Percentiles rank a stretch among this genome's conserved stretches.
Evolutionary conservation across 2,329 filamentous ascomycete species (phyloP).

Genomic region (Ascochyta clinopodiicola): DNA sequence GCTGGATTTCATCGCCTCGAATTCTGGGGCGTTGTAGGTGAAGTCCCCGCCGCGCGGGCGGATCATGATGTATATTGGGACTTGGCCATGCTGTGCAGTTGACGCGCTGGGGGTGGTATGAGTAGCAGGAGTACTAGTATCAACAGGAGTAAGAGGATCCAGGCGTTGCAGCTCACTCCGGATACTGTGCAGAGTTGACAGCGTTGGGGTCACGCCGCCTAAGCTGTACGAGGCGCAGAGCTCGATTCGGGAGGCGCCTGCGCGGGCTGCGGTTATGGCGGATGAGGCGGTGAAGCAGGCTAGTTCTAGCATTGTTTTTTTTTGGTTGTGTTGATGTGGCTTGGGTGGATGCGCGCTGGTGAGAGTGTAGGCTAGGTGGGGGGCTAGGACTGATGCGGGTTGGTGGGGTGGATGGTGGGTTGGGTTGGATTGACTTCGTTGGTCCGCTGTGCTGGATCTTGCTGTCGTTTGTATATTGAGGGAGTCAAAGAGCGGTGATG

Average conservation of each 20-base stretch:
- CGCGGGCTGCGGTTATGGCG: conserved; percentile 50
- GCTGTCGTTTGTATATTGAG: too few species aligned
- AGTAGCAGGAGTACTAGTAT: too few species aligned
- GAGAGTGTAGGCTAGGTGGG: background rate
- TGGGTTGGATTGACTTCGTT: too few species aligned
- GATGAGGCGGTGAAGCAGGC: conserved; percentile 57
- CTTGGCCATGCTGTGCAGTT: conserved; percentile 4
- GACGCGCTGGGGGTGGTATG: too few species aligned
- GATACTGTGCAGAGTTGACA: conserved; percentile 34
- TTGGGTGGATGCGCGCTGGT: background rate
- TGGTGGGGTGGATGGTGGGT: background rate
- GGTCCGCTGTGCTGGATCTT: too few species aligned
- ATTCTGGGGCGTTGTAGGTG: conserved; percentile 52
- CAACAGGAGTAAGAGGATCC: too few species aligned
- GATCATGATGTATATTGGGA: conserved; percentile 62
- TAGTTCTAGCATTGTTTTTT: conserved; percentile 52
- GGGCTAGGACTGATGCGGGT: background rate
- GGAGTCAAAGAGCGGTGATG: too few species aligned
- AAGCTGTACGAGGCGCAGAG: conserved; percentile 52
- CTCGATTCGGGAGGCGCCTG: conserved; percentile 60
- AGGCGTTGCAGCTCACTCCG: background rate
- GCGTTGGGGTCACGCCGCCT: conserved; percentile 53
- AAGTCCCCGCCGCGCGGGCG: conserved; percentile 58
- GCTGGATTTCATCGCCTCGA: conserved; percentile 52
- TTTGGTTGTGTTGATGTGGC: background rate